Percentiles rank a stretch among this genome's conserved stretches.
Conservation (phyloP, 495 filamentous ascomycete species). For the Neurospora intermedia region DNA sequence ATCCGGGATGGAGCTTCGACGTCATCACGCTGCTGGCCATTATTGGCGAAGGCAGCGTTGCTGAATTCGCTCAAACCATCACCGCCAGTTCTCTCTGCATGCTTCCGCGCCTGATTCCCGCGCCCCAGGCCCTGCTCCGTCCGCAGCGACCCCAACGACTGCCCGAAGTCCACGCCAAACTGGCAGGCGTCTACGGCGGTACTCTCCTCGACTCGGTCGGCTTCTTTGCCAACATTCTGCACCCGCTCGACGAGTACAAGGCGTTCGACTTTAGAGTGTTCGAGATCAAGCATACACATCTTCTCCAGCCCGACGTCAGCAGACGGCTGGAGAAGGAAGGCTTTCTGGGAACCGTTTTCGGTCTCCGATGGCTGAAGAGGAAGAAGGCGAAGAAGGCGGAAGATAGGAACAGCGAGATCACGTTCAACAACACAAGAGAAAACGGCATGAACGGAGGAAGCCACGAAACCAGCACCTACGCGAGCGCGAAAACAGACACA, state of each 20-base stretch:
- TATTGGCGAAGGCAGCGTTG: slow-evolving; percentile 49
- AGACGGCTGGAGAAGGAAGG: slow-evolving; percentile 12
- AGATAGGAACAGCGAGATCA: background rate
- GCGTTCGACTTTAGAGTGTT: slow-evolving; percentile 38
- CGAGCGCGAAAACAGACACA: no score
- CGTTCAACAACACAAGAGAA: background rate
- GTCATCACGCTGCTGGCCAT: slow-evolving; percentile 54
- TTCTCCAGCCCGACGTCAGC: slow-evolving; percentile 3
- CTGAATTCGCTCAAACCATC: slow-evolving; percentile 44
- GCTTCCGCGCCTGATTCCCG: slow-evolving; percentile 55
- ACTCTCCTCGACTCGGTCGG: slow-evolving; percentile 42
- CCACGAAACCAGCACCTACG: background rate
- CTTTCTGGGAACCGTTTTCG: background rate
- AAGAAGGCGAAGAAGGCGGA: background rate
- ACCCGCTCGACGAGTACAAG: slow-evolving; percentile 38
- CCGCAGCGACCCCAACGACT: slow-evolving; percentile 46
- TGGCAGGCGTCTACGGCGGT: slow-evolving; percentile 49
- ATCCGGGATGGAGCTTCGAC: slow-evolving; percentile 44
- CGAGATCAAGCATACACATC: slow-evolving; percentile 29
- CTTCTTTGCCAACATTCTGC: slow-evolving; percentile 52
- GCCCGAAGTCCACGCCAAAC: slow-evolving; percentile 40
- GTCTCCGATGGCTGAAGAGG: background rate
- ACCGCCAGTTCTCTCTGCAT: slow-evolving; percentile 45
- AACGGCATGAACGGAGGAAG: background rate
- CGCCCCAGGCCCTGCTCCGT: slow-evolving; percentile 52